A percentile compares a stretch with the other conserved stretches of the same genome.
phyloP scores from a whole-genome alignment of 2,329 filamentous ascomycete genomes.

The Cladosporium sp. region DNA sequence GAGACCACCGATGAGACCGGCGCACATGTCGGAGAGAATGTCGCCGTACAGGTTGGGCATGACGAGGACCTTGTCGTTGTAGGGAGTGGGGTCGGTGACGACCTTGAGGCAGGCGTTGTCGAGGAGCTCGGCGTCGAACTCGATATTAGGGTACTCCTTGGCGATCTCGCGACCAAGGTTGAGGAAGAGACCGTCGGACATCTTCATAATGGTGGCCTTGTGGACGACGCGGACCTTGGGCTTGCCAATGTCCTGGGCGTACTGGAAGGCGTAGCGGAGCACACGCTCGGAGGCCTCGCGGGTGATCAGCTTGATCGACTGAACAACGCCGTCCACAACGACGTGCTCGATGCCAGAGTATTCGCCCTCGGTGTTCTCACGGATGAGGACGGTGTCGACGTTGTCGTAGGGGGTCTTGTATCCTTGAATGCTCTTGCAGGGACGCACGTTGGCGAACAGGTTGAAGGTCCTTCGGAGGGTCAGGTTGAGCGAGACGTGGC shows the following conservation, averaged over 20 bases:
- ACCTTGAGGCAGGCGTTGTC: constrained; percentile 99
- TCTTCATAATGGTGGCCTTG: constrained; percentile 99
- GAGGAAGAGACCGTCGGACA: constrained; percentile 98
- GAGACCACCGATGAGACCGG: constrained; percentile 94
- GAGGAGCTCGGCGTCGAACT: constrained; percentile 96
- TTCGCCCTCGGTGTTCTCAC: constrained; percentile 99
- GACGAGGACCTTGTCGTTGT: constrained; percentile 99
- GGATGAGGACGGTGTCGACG: constrained; percentile 95
- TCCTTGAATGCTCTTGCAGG: constrained; percentile 93
- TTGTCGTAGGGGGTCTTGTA: constrained; percentile 99
- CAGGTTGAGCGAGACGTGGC: constrained; percentile 97
- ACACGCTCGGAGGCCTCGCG: constrained; percentile 92
- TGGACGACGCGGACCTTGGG: constrained; percentile 97
- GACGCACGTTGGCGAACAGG: constrained; percentile 98
- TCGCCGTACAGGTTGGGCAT: constrained; percentile 98
- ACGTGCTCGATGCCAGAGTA: constrained; percentile 99
- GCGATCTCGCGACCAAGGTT: constrained; percentile 79
- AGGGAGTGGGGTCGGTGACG: constrained; percentile 90
- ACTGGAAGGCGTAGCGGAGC: constrained; percentile 96
- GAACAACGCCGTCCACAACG: constrained; percentile 94
- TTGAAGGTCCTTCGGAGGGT: constrained; percentile 99
- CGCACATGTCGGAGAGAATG: constrained; percentile 99
- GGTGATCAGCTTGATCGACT: constrained; percentile 99
- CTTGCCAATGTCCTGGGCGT: constrained; percentile 88
- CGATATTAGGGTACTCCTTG: constrained; percentile 93